Conservation (phyloP, 2,329 filamentous ascomycete genomes). For the Leptographium wingfieldii region DNA sequence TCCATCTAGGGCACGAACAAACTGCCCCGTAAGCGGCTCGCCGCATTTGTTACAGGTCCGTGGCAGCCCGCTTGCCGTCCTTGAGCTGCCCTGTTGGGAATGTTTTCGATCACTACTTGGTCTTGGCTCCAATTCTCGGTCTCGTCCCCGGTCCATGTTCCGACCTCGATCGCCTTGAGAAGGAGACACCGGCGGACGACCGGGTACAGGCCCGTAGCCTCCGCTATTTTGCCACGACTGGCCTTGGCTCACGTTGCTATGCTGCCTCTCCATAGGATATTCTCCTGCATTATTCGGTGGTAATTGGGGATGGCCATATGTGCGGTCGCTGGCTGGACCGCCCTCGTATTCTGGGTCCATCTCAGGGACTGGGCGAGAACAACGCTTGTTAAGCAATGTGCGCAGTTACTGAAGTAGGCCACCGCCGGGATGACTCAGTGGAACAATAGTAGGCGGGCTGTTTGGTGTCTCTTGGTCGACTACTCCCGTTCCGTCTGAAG, state of each 20-base stretch:
- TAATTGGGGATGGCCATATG: constrained; percentile 10
- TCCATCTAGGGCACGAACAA: constrained; percentile 83
- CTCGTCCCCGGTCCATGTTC: constrained; percentile 20
- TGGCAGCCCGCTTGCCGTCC: constrained; percentile 44
- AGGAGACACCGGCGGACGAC: constrained; percentile 23
- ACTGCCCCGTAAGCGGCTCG: constrained; percentile 81
- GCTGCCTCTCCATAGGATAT: constrained; percentile 17
- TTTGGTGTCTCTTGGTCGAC: neutral
- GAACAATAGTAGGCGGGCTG: neutral
- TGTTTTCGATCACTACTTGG: constrained; percentile 44
- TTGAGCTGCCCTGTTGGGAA: constrained; percentile 27
- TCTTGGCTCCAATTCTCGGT: constrained; percentile 17
- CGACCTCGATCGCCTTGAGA: constrained; percentile 21
- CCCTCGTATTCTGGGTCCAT: constrained; percentile 37
- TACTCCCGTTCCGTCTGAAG: neutral
- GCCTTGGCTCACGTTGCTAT: constrained; percentile 9
- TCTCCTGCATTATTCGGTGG: constrained; percentile 7
- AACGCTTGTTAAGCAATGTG: neutral
- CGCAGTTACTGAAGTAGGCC: neutral
- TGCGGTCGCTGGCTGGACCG: constrained; percentile 25
- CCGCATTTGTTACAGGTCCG: constrained; percentile 78
- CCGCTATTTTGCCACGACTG: constrained; percentile 12
- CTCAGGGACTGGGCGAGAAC: neutral
- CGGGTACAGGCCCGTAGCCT: constrained; percentile 12
- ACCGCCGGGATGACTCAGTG: neutral